These are phyloP conservation scores for Thelephora ganbajun DNA, from an alignment of 768 basidiomycete species.

Conservation along the genomic window DNA sequence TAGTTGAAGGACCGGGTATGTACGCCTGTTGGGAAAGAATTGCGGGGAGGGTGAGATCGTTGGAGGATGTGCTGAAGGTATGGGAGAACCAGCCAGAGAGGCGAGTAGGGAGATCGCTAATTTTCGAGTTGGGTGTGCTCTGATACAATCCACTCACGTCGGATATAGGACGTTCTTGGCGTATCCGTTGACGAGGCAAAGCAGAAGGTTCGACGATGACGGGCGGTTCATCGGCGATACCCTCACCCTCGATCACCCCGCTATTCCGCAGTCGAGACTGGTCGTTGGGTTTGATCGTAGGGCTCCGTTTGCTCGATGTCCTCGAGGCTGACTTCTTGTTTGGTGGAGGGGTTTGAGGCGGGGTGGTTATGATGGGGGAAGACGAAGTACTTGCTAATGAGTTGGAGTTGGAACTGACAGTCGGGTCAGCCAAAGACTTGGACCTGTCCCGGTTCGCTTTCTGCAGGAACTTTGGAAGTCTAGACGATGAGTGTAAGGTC, in stretches of 20 bases:
- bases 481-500: slow-evolving; percentile 28
- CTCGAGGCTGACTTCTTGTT: slow-evolving; percentile 16
- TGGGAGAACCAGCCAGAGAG: slow-evolving; percentile 75
- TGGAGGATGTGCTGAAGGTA: slow-evolving; percentile 57
- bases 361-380: slow-evolving; percentile 19
- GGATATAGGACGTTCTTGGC: slow-evolving; percentile 41
- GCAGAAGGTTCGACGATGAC: slow-evolving; percentile 53
- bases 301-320: slow-evolving; percentile 4
- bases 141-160: slow-evolving; percentile 31
- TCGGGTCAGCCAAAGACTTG: slow-evolving; percentile 32
- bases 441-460: slow-evolving; percentile 49
- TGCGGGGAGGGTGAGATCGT: slow-evolving; percentile 54
- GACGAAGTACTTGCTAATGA: slow-evolving; percentile 27
- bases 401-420: slow-evolving; percentile 21
- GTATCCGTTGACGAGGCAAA: slow-evolving; percentile 38
- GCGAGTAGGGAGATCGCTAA: slow-evolving; percentile 59
- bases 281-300: slow-evolving; percentile 6
- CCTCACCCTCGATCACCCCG: slow-evolving; percentile 20
- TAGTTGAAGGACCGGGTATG: slow-evolving; percentile 12
- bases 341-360: slow-evolving; percentile 13
- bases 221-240: slow-evolving; percentile 35
- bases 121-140: slow-evolving; percentile 29
- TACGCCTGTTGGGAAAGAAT: slow-evolving; percentile 34
- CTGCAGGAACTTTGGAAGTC: slow-evolving; percentile 56
- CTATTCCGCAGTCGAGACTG: slow-evolving; percentile 15